These are phyloP conservation scores for Phytophthora podocarpi DNA, from an alignment of 352 stramenopile genomes.

Conservation along the genomic window DNA sequence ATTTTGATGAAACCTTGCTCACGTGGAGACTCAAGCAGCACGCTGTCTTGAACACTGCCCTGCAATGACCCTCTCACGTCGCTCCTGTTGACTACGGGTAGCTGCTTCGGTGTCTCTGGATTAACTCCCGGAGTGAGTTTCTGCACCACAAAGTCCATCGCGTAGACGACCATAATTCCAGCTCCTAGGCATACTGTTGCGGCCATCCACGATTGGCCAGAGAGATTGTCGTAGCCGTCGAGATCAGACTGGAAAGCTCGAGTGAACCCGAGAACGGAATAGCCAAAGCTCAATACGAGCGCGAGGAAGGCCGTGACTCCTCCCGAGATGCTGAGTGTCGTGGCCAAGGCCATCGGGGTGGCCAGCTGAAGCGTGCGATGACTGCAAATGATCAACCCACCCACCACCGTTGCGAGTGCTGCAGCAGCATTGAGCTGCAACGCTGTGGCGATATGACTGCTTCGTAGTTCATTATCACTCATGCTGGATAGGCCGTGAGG, in stretches of 20 bases:
- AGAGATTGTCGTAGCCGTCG: constrained; percentile 21
- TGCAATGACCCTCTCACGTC: constrained; percentile 2
- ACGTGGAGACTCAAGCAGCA: constrained; percentile 34
- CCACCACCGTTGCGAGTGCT: constrained; percentile 56
- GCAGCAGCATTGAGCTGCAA: constrained; percentile 53
- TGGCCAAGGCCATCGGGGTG: constrained; percentile 56
- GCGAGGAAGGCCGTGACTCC: constrained; percentile 81
- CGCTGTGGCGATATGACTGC: constrained; percentile 15
- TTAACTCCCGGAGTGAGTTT: constrained; percentile 38
- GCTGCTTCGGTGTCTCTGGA: constrained; percentile 16
- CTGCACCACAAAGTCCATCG: constrained; percentile 51
- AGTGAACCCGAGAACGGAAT: constrained; percentile 38
- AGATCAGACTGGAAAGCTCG: constrained; percentile 22
- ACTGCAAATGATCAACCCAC: constrained; percentile 64
- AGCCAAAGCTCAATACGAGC: constrained; percentile 65
- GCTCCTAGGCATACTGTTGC: constrained; percentile 85
- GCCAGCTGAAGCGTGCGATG: constrained; percentile 52
- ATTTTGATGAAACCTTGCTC: constrained; percentile 37
- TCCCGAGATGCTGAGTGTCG: constrained; percentile 61
- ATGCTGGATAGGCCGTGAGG: neutral
- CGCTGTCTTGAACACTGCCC: no score
- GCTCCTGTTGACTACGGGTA: neutral
- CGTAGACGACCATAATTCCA: constrained; percentile 67
- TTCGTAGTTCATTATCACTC: neutral
- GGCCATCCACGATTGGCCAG: constrained; percentile 66